phyloP scores from a whole-genome alignment of 306 rosid genomes.

The Vigna mungo region DNA sequence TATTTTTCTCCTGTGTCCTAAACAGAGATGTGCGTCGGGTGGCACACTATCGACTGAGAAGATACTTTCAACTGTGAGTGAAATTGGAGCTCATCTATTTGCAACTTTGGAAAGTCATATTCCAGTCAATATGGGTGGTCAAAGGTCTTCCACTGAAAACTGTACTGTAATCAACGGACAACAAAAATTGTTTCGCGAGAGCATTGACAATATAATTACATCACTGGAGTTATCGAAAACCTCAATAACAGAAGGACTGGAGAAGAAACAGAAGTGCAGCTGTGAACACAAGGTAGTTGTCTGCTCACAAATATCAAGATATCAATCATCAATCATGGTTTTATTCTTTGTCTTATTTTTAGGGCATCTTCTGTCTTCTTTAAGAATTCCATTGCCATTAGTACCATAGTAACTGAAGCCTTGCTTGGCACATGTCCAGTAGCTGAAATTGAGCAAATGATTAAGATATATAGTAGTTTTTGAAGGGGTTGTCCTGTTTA shows the following conservation, averaged over 20 bases:
- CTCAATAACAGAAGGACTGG: constrained; percentile 47
- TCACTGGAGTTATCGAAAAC: constrained; percentile 62
- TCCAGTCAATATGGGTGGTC: constrained; percentile 48
- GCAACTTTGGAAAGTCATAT: constrained; percentile 67
- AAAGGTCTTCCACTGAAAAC: constrained; percentile 44
- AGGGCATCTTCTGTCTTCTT: constrained; percentile 50
- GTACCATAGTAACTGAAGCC: constrained; percentile 41
- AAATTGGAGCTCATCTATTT: constrained; percentile 67
- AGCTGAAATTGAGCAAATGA: constrained; percentile 42
- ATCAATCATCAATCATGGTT: constrained; percentile 58
- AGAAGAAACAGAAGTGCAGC: constrained; percentile 48
- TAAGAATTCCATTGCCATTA: constrained; percentile 38
- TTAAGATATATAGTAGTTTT: constrained; percentile 27
- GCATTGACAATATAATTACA: constrained; percentile 59
- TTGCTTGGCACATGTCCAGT: constrained; percentile 40
- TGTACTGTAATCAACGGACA: constrained; percentile 58
- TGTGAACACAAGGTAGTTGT: constrained; percentile 78
- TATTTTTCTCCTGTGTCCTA: constrained; percentile 32
- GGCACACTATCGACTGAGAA: constrained; percentile 57
- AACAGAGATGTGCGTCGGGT: constrained; percentile 60
- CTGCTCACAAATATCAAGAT: constrained; percentile 63
- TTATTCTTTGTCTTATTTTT: constrained; percentile 54
- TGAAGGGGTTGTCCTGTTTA: not conserved
- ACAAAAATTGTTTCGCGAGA: constrained; percentile 58
- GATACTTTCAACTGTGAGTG: constrained; percentile 70